These are phyloP conservation scores for Boletus sp. DNA, from an alignment of 768 basidiomycete species.

Conservation along the genomic window DNA sequence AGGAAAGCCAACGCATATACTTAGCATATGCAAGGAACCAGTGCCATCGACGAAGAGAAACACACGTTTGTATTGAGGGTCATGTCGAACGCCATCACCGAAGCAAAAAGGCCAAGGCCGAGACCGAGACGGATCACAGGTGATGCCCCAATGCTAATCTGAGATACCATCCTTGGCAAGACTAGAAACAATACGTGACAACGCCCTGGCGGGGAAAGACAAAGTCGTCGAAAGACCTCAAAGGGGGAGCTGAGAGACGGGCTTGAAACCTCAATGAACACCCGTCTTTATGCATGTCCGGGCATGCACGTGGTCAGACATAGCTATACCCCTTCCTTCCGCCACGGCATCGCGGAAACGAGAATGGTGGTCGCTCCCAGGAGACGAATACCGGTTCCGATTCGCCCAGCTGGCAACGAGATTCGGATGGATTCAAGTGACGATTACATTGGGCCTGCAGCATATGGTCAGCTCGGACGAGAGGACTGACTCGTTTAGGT, in stretches of 20 bases:
- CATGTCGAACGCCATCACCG: constrained; percentile 27
- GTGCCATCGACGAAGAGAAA: not conserved
- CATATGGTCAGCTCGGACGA: not conserved
- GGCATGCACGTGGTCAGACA: constrained; percentile 12
- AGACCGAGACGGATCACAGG: constrained; percentile 15
- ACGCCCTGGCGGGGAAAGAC: not conserved
- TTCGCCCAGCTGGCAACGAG: constrained; percentile 12
- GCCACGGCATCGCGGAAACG: constrained; percentile 2
- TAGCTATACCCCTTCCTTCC: constrained; percentile 9
- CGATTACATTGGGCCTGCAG: not conserved
- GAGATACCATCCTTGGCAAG: constrained; percentile 6
- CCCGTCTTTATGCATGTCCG: constrained; percentile 13
- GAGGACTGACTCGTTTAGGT: not conserved
- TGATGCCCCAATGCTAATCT: not conserved
- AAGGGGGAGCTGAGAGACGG: not conserved
- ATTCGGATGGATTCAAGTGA: not conserved
- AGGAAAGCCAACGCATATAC: not conserved
- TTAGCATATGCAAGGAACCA: not conserved
- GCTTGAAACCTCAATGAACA: not conserved
- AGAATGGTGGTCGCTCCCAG: not conserved
- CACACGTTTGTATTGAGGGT: constrained; percentile 22
- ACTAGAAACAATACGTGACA: not conserved
- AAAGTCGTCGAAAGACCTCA: not conserved
- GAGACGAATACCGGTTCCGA: constrained; percentile 7
- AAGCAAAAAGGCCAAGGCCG: constrained; percentile 7